These are phyloP conservation scores for Anisodus acutangulus DNA, from an alignment of 257 asterid species.

Conservation along the genomic window DNA sequence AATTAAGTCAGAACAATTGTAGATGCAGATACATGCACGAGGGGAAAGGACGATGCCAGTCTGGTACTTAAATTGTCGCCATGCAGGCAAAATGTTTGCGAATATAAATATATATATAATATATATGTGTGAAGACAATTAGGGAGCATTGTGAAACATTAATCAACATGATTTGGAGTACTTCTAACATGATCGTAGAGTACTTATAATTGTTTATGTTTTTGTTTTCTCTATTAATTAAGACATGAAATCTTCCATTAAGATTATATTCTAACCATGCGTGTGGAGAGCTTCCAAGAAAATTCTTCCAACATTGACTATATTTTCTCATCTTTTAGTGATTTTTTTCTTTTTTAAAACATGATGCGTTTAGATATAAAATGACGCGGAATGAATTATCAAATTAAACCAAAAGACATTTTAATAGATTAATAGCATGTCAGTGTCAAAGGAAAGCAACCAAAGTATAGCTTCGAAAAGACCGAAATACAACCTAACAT, in stretches of 20 bases:
- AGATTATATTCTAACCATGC: slow-evolving; percentile 24
- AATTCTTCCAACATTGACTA: slow-evolving; percentile 13
- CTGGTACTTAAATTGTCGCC: slow-evolving; percentile 20
- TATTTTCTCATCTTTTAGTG: not conserved
- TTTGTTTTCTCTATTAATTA: not conserved
- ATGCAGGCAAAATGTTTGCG: not conserved
- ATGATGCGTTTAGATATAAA: not conserved
- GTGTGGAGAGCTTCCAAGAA: slow-evolving; percentile 11
- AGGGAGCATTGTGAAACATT: slow-evolving; percentile 27
- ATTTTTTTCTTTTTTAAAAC: too few relatives aligned
- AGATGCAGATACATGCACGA: not conserved
- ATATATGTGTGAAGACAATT: not conserved
- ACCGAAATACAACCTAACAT: too few relatives aligned
- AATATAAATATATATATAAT: not conserved
- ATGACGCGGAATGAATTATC: too few relatives aligned
- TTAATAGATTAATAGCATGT: too few relatives aligned
- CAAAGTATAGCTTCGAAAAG: too few relatives aligned
- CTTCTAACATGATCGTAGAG: not conserved
- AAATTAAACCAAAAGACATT: too few relatives aligned
- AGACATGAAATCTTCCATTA: not conserved
- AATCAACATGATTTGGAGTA: not conserved
- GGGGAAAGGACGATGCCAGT: not conserved
- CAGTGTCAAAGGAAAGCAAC: too few relatives aligned
- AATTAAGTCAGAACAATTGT: not conserved
- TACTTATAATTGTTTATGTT: not conserved